Conservation (phyloP, 805 yeast genomes). For the Komagataella pastoris region DNA sequence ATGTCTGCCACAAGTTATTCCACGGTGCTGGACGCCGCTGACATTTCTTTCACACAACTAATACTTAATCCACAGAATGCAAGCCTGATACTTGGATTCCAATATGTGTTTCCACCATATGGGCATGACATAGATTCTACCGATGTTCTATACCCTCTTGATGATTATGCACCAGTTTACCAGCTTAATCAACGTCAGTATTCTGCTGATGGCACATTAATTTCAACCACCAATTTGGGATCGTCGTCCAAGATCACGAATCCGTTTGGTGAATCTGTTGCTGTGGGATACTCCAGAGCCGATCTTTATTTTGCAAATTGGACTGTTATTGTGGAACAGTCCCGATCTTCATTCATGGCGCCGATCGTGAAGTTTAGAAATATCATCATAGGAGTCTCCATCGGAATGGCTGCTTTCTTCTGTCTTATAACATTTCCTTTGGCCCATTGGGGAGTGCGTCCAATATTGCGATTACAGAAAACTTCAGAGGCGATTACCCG, state of each 20-base stretch:
- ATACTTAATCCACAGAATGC: constrained; percentile 13
- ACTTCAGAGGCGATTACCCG: constrained; percentile 66
- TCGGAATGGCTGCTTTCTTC: constrained; percentile 67
- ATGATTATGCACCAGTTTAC: constrained; percentile 16
- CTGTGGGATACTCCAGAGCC: constrained; percentile 43
- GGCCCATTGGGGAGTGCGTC: constrained; percentile 75
- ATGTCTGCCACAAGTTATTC: constrained; percentile 25
- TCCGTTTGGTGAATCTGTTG: constrained; percentile 25
- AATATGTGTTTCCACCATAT: constrained; percentile 27
- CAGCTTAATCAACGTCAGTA: constrained; percentile 17
- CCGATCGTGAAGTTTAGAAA: constrained; percentile 50
- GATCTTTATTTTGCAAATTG: constrained; percentile 35
- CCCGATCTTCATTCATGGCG: constrained; percentile 38
- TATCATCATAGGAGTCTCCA: constrained; percentile 65
- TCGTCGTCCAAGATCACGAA: constrained; percentile 22
- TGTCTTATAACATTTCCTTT: constrained; percentile 68
- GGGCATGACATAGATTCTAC: constrained; percentile 14
- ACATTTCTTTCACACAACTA: constrained; percentile 6
- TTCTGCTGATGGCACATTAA: neutral
- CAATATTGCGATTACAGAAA: constrained; percentile 64
- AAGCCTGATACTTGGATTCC: constrained; percentile 19
- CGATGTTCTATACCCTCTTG: constrained; percentile 9
- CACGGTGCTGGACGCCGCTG: constrained; percentile 22
- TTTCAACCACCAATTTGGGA: constrained; percentile 21
- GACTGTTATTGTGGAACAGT: constrained; percentile 67